Conservation (phyloP, 2,329 filamentous ascomycete species). For the Fusarium dimerum region DNA sequence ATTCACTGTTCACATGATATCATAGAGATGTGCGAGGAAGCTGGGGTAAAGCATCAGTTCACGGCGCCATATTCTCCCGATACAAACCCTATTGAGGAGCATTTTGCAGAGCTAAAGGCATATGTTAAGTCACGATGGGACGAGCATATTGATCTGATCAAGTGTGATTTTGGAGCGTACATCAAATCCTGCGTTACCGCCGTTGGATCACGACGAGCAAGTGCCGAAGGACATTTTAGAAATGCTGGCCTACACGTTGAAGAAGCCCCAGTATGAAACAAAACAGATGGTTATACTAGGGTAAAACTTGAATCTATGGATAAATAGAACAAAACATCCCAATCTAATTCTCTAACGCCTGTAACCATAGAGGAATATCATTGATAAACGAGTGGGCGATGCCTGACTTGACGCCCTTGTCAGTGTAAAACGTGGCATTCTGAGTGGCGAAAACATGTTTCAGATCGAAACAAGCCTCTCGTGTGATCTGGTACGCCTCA, state of each 20-base stretch:
- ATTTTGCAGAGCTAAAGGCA: constrained; percentile 20
- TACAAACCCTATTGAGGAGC: constrained; percentile 28
- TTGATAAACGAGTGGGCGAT: constrained; percentile 2
- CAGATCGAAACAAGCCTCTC: constrained; percentile 7
- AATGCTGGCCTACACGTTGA: constrained; percentile 2
- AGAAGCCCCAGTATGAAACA: background rate
- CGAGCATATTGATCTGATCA: constrained; percentile 13
- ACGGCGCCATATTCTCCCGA: constrained; percentile 24
- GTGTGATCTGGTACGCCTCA: constrained; percentile 6
- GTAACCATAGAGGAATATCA: constrained; percentile 3
- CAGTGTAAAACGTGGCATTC: constrained; percentile 1
- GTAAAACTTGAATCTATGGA: too few relatives aligned
- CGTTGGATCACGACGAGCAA: constrained; percentile 10
- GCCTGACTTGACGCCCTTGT: constrained; percentile 4
- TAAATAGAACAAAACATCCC: too few relatives aligned
- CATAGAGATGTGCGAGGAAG: constrained; percentile 27
- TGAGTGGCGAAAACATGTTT: constrained; percentile 5
- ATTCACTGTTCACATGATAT: constrained; percentile 31
- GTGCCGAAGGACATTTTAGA: constrained; percentile 10
- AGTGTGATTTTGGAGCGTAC: constrained; percentile 18
- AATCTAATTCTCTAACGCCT: too few relatives aligned
- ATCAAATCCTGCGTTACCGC: constrained; percentile 22
- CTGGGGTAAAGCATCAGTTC: constrained; percentile 13
- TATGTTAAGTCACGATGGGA: constrained; percentile 20
- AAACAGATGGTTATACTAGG: too few relatives aligned